A percentile compares a stretch with the other conserved stretches of the same genome.
Evolutionary conservation across 2,329 filamentous ascomycete species (phyloP).

Genomic region (Epichloe gansuensis): DNA sequence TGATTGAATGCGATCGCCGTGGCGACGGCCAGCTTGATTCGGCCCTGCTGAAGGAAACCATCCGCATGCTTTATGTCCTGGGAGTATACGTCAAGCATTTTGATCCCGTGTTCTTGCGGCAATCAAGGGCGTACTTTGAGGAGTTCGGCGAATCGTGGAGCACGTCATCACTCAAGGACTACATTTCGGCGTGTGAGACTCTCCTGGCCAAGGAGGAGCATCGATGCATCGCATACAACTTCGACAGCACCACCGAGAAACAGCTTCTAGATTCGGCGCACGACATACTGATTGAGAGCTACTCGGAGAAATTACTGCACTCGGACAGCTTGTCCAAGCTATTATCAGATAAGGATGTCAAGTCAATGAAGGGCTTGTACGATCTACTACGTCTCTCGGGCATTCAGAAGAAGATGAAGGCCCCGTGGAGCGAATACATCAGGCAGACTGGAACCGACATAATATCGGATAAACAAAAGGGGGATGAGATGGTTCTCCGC

Average conservation of each 20-base stretch:
- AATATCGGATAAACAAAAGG: constrained; percentile 65
- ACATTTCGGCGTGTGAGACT: constrained; percentile 57
- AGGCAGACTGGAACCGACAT: constrained; percentile 61
- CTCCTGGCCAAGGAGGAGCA: constrained; percentile 61
- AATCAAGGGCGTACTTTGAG: constrained; percentile 56
- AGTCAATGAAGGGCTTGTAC: constrained; percentile 66
- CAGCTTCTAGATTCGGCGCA: constrained; percentile 65
- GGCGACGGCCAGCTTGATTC: constrained; percentile 45
- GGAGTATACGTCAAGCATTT: constrained; percentile 70
- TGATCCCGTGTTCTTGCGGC: constrained; percentile 59
- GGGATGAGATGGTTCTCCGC: constrained; percentile 75
- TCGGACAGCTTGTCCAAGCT: constrained; percentile 57
- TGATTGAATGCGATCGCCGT: constrained; percentile 62
- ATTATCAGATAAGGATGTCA: constrained; percentile 55
- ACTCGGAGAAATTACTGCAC: constrained; percentile 54
- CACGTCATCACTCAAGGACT: constrained; percentile 54
- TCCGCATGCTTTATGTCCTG: constrained; percentile 77
- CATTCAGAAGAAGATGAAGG: constrained; percentile 57
- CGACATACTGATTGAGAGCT: constrained; percentile 55
- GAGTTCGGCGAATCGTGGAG: constrained; percentile 59
- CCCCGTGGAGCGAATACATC: constrained; percentile 71
- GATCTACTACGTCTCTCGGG: constrained; percentile 59
- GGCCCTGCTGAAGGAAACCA: constrained; percentile 56
- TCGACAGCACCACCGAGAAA: constrained; percentile 73
- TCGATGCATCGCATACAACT: constrained; percentile 67